A percentile compares a stretch with the other conserved stretches of the same genome.
Conservation (phyloP, 345 rosid species). For the Iberis pinnata region DNA sequence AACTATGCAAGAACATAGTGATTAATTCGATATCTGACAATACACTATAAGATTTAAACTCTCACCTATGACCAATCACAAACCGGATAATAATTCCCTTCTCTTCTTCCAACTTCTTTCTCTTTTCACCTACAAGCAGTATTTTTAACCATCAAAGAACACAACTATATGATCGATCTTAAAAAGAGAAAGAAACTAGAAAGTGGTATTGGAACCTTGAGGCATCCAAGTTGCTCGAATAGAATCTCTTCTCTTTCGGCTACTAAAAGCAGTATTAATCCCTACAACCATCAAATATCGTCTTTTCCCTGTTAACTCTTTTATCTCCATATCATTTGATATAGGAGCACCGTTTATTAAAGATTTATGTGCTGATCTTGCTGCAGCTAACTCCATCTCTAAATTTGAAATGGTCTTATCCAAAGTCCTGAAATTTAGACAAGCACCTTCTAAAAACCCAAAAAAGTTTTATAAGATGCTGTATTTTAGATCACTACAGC, state of each 20-base stretch:
- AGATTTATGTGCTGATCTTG: slow-evolving; percentile 78
- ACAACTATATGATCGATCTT: not conserved
- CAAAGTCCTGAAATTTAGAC: slow-evolving; percentile 45
- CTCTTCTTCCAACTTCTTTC: slow-evolving; percentile 71
- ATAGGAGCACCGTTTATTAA: slow-evolving; percentile 62
- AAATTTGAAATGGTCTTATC: slow-evolving; percentile 89
- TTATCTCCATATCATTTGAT: slow-evolving; percentile 39
- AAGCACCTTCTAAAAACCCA: not conserved
- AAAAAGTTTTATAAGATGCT: not conserved
- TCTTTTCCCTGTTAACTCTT: slow-evolving; percentile 46
- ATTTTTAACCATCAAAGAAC: not conserved
- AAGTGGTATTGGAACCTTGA: slow-evolving; percentile 44
- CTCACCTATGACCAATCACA: slow-evolving; percentile 95
- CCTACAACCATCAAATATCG: slow-evolving; percentile 81
- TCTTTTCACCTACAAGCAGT: slow-evolving; percentile 56
- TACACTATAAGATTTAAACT: not conserved
- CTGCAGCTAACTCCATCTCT: slow-evolving; percentile 98
- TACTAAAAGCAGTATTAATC: slow-evolving; percentile 93
- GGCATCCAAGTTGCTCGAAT: slow-evolving; percentile 99
- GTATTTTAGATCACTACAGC: not conserved
- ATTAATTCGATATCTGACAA: not conserved
- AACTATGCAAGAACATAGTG: not conserved
- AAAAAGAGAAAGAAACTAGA: not conserved
- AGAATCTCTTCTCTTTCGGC: slow-evolving; percentile 91
- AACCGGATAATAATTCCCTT: slow-evolving; percentile 82